Base-by-base conservation (phyloP, 202 grass and related monocot genomes). In the Digitaria exilis region DNA sequence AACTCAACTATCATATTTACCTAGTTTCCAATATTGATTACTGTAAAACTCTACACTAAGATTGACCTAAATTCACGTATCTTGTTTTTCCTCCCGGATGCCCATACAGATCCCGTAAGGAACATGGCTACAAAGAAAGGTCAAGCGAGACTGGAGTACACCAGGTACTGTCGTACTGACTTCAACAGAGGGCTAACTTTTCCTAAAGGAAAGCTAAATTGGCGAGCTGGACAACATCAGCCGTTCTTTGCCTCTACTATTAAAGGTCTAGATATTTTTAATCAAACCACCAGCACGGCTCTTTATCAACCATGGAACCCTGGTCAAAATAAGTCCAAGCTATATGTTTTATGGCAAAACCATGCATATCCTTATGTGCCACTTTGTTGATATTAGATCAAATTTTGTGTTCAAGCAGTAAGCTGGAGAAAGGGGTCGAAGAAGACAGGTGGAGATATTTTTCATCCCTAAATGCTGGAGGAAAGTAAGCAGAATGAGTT, bases 211-310 rank as follows among this genome's bases (percentile, higher is more conserved):
- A 76, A 29, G 46, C 21, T 24, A 42, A 30, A 42, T 42, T 7
- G 51, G 41, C 6, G 32, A 71, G 30, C 48, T 43, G 54, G 30
- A 51, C 71, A 77, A 82, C 62, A 32, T 43, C 43, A 34, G 78
- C 71, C 85, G 43, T 87, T 82, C 85, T 76, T 87, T 82, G 71
- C 43, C 26, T 31, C 24, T 24, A 12, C 44, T 18, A 67, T 12
- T 18, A 67, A 18, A 76, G 46, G 35, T 31, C 28, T 16, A 43
- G 7, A 2, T 35, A 19, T 63, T 21, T 14, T 24, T 49, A 78
- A 32, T 49, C 9, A 52, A 42, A 44, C 7, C 28, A 50, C 0
- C 15, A 31, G 1, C 37, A 30, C 4, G 2, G 3, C 11, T 6
- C 43, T 50, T 68, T 86, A 8, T 24, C 29, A 9, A 13, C 17